Evolutionary conservation across 2,329 filamentous ascomycete genomes (phyloP), one percentile per base, ranked within the genome.

Genomic region (Pyrenochaeta sp.): DNA sequence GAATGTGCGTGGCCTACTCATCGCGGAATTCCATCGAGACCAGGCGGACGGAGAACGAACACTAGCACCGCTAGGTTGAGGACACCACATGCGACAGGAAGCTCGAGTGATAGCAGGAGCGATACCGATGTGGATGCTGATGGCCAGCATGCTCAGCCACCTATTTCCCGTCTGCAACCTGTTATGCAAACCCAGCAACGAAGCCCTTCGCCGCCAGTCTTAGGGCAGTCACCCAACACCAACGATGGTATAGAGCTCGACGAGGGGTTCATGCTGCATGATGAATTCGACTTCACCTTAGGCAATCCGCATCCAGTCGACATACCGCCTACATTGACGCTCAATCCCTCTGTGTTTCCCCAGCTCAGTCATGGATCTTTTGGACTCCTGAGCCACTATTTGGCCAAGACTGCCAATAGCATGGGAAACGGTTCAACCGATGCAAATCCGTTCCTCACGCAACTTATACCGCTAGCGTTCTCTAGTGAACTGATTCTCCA

Each of bases 351-450:
- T 12, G 12, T 36, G 3, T 36, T 46, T 6, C 50, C 50, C 19
- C 50, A 53, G 12, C 28, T 53, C 5, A 27, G 36, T 15, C 32
- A 37, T 9, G 24, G 3, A 7, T 51, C 49, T 10, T 51, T 40
- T 24, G 36, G n/a, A 3, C 49, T 51, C 3, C 37, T 51, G 2
- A 27, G 32, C 13, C 36, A 51, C 37, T 51, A 51, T 27, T 24
- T 51, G 12, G 4, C 49, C n/a, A 51, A 30, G 19, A 51, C 49
- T 10, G 49, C 49, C 19, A 51, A 51, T 39, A 51, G 49, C 25
- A 51, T 51, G 49, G 49, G 49, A 4, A 51, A 51, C 24, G 49
- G 49, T 19, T 39, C 49, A 8, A 51, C 49, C n/a, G 34, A 51
- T 10, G 32, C 49, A 4, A 51, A 51, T 30, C 49, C 49, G 5